Evolutionary conservation across 441 rosid species (phyloP), one percentile per base, ranked within the genome.

Genomic region (Eruca vesicaria): DNA sequence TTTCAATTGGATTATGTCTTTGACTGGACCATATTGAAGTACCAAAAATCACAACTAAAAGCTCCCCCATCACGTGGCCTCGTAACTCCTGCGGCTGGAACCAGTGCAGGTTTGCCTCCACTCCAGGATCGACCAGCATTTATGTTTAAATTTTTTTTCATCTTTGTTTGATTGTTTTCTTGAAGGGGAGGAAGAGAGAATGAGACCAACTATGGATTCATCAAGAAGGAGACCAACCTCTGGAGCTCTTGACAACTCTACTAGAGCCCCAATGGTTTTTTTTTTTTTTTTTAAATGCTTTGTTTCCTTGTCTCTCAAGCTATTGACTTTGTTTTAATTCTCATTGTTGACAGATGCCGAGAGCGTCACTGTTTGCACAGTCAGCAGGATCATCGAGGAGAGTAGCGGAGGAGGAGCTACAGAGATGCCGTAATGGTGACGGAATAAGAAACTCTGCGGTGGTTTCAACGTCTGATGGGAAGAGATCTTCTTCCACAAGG

Each of bases 21-120:
- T 82, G 99, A 96, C 77, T 96, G 99, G 99, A 93, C 98, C 63
- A 93, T 96, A 68, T 79, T 94, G 87, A 96, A 96, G 84, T 94
- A 92, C 79, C 98, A 94, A 86, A 97, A 94, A 75, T 87, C 98
- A 63, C 99, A 92, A 74, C 81, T 87, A 73, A 77, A 90, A 12
- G 86, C 90, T 74, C 89, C 97, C 38, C 87, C 97, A n/a, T 53
- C 92, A 29, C 91, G 90, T 82, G 82, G 90, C 36, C 64, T 80
- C 62, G 93, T 86, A 82, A 88, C 9, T 58, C 82, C 88, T 63
- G 89, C 87, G 18, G 88, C 76, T 75, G 99, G 98, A 82, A 90
- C 99, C 4, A 89, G 97, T 81, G 83, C 97, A 48, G 94, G 91
- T 63, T 69, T 86, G 69, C 96, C 93, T 16, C 97, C 97, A 43